Conservation (phyloP, 139 green algal species). For the Chlamydomonas applanata region DNA sequence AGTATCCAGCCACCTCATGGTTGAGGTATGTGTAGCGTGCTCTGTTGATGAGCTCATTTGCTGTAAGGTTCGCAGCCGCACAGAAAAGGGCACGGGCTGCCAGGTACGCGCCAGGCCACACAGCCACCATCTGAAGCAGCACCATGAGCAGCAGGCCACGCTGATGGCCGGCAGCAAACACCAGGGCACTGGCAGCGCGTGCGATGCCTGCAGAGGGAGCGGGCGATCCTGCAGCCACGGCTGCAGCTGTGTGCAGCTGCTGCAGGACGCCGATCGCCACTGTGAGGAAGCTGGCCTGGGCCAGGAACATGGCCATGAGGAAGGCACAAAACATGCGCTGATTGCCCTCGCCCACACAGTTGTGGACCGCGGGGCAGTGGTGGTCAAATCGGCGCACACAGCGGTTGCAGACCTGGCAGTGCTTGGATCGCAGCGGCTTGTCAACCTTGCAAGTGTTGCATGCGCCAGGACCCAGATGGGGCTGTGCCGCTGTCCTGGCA, state of each 20-base stretch:
- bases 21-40: conserved; percentile 55
- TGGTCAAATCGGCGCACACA: conserved; percentile 85
- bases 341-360: conserved; percentile 70
- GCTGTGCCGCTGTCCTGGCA: conserved; percentile 5
- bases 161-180: neutral
- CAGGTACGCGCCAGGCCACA: conserved; percentile 25
- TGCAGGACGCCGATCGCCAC: conserved; percentile 7
- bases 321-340: conserved; percentile 40
- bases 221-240: too few relatives aligned
- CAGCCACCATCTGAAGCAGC: conserved; percentile 14
- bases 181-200: neutral
- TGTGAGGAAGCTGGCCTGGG: conserved; percentile 13
- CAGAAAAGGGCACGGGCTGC: conserved; percentile 33
- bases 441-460: conserved; percentile 42
- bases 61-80: conserved; percentile 62
- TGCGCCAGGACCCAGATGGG: neutral
- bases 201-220: neutral
- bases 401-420: conserved; percentile 73
- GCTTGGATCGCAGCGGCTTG: conserved; percentile 68
- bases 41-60: conserved; percentile 60
- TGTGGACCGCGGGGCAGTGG: conserved; percentile 77
- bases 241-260: conserved; percentile 9
- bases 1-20: conserved; percentile 32
- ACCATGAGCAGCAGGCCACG: conserved; percentile 18
- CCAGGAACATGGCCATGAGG: conserved; percentile 9